Evolutionary conservation across 306 rosid genomes (phyloP).

Genomic region (Casuarina equisetifolia): DNA sequence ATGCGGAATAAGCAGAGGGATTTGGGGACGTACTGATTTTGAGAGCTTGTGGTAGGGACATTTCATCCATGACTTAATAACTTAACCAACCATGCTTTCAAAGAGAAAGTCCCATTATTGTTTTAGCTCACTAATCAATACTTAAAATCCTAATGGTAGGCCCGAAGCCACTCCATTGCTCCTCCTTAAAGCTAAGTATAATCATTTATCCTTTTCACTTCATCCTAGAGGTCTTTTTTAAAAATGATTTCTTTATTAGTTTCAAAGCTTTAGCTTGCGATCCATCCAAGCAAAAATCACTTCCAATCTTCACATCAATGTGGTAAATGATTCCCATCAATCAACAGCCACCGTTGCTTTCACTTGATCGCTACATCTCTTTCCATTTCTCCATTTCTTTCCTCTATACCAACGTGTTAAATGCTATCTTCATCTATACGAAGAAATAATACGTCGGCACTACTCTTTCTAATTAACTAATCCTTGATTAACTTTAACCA

Average conservation of each 20-base stretch:
- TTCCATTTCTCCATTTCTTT: background rate
- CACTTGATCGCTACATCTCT: conserved; percentile 39
- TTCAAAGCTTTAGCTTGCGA: conserved; percentile 87
- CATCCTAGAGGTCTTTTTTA: conserved; percentile 45
- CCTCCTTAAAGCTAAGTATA: conserved; percentile 94
- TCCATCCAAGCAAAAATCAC: conserved; percentile 91
- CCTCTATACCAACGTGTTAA: background rate
- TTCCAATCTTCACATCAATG: conserved; percentile 64
- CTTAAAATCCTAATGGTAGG: conserved; percentile 46
- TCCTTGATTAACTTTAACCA: background rate
- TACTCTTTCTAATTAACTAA: conserved; percentile 1
- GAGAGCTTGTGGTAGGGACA: conserved; percentile 61
- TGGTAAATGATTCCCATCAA: conserved; percentile 81
- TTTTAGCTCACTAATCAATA: conserved; percentile 26
- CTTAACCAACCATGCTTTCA: conserved; percentile 78
- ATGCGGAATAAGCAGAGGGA: too few species aligned
- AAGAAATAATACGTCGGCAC: background rate
- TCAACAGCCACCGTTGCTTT: conserved; percentile 44
- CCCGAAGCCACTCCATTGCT: conserved; percentile 69
- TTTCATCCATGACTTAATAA: conserved; percentile 86
- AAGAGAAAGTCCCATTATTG: conserved; percentile 45
- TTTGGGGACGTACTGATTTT: background rate
- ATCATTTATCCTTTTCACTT: conserved; percentile 51
- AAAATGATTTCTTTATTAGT: conserved; percentile 57
- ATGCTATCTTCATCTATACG: background rate